Percentiles rank a stretch among this genome's conserved stretches.
Conservation (phyloP, 2,329 filamentous ascomycete genomes). For the Scolecobasidium constrictum region DNA sequence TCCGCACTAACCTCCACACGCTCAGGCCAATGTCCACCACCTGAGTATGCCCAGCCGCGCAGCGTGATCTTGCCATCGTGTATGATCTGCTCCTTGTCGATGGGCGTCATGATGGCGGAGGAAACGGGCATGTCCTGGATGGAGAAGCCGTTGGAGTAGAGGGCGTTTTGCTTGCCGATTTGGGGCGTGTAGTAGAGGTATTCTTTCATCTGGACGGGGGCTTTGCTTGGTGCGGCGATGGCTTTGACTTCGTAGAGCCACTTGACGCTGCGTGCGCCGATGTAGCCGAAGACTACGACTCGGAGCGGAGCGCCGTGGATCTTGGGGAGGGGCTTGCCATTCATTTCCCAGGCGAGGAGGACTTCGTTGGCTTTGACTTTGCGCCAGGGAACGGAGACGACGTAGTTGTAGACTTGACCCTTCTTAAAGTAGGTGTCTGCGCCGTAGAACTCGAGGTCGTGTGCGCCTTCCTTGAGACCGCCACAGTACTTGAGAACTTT, state of each 20-base stretch:
- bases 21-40: conserved; percentile 38
- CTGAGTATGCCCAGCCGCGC: conserved; percentile 35
- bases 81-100: conserved; percentile 48
- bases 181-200: conserved; percentile 62
- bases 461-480: conserved; percentile 42
- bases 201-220: conserved; percentile 54
- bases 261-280: conserved; percentile 52
- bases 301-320: conserved; percentile 58
- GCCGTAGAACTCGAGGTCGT: conserved; percentile 58
- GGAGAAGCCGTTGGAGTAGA: conserved; percentile 48
- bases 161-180: conserved; percentile 54
- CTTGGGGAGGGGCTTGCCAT: conserved; percentile 49
- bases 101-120: conserved; percentile 54
- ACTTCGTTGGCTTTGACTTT: conserved; percentile 60
- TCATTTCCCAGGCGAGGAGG: conserved; percentile 62
- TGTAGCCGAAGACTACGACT: conserved; percentile 53
- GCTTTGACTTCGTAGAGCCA: conserved; percentile 55
- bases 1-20: conserved; percentile 53
- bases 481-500: conserved; percentile 62
- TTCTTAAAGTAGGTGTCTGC: conserved; percentile 67
- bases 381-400: conserved; percentile 53
- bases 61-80: conserved; percentile 48
- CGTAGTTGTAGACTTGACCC: conserved; percentile 53
- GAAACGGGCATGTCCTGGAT: conserved; percentile 65
- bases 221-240: conserved; percentile 43